These are phyloP conservation scores for Volvariella surrecta DNA, from an alignment of 1,284 basidiomycete genomes.

Conservation along the genomic window DNA sequence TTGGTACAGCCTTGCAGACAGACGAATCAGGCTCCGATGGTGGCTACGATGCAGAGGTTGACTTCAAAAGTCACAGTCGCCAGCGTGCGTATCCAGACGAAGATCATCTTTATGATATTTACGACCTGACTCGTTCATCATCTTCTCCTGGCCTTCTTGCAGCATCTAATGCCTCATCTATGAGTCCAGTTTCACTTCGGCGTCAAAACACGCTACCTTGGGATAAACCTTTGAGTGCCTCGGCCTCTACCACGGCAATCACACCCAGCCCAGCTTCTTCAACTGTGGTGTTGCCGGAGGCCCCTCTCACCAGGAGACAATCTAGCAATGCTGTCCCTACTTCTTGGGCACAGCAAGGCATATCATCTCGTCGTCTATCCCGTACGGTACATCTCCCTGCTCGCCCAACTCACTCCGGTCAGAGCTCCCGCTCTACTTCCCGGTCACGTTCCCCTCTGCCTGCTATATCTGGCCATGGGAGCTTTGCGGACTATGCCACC, in stretches of 20 bases:
- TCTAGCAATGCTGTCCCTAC: constrained; percentile 29
- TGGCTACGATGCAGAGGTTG: constrained; percentile 70
- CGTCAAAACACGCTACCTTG: constrained; percentile 58
- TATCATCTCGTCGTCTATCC: constrained; percentile 66
- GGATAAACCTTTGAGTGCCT: constrained; percentile 47
- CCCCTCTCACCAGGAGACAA: constrained; percentile 55
- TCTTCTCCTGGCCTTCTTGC: constrained; percentile 46
- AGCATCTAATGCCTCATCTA: constrained; percentile 51
- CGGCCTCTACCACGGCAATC: constrained; percentile 41
- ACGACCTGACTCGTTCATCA: constrained; percentile 43
- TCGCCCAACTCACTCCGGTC: constrained; percentile 59
- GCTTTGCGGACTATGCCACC: constrained; percentile 49
- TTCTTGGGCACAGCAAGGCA: constrained; percentile 46
- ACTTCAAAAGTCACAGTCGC: constrained; percentile 58
- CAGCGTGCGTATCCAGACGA: constrained; percentile 62
- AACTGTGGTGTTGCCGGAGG: constrained; percentile 48
- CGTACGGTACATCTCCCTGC: constrained; percentile 73
- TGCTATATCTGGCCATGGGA: constrained; percentile 54
- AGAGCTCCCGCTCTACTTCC: constrained; percentile 92
- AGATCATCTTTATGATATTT: constrained; percentile 23
- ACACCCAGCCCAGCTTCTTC: constrained; percentile 51
- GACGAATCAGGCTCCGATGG: constrained; percentile 72
- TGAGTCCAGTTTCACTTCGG: constrained; percentile 58
- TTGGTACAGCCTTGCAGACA: constrained; percentile 43
- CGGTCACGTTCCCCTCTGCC: constrained; percentile 93